A percentile compares a stretch with the other conserved stretches of the same genome.
Evolutionary conservation across 495 filamentous ascomycete genomes (phyloP).

Genomic region (Talaromyces borbonicus): DNA sequence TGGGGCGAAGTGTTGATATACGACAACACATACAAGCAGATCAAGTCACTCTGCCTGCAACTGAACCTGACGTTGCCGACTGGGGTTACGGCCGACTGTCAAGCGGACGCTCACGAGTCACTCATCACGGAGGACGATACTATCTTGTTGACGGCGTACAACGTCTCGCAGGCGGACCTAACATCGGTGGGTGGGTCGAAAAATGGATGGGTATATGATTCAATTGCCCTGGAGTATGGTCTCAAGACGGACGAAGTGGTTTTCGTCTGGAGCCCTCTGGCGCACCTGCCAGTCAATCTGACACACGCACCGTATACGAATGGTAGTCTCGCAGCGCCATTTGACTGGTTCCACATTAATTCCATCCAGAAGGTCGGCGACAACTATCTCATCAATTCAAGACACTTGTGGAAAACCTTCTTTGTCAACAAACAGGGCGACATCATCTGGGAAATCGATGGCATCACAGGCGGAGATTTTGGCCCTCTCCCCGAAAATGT

Average conservation of each 20-base stretch:
- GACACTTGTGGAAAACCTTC: constrained; percentile 49
- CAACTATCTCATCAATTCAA: constrained; percentile 42
- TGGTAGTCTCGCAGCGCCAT: too few relatives aligned
- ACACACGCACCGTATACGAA: too few relatives aligned
- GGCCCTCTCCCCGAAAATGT: not conserved
- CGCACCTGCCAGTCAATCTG: constrained; percentile 40
- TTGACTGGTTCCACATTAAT: constrained; percentile 60
- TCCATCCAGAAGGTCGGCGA: constrained; percentile 48
- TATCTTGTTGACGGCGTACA: constrained; percentile 14
- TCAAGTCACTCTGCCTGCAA: not conserved
- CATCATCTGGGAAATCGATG: not conserved
- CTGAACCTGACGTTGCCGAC: not conserved
- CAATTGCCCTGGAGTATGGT: constrained; percentile 42
- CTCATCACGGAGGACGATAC: constrained; percentile 15
- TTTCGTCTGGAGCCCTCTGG: constrained; percentile 45
- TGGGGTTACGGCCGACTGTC: not conserved
- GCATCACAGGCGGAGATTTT: not conserved
- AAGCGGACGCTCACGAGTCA: constrained; percentile 16
- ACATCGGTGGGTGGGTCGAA: constrained; percentile 13
- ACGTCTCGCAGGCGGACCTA: constrained; percentile 12
- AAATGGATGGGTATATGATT: constrained; percentile 40
- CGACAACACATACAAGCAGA: not conserved
- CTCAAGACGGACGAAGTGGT: constrained; percentile 37
- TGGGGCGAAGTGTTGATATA: too few relatives aligned
- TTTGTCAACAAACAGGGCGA: constrained; percentile 37